Percentiles rank a stretch among this genome's conserved stretches.
phyloP scores from a whole-genome alignment of 805 yeast genomes.

The Candida argentea region DNA sequence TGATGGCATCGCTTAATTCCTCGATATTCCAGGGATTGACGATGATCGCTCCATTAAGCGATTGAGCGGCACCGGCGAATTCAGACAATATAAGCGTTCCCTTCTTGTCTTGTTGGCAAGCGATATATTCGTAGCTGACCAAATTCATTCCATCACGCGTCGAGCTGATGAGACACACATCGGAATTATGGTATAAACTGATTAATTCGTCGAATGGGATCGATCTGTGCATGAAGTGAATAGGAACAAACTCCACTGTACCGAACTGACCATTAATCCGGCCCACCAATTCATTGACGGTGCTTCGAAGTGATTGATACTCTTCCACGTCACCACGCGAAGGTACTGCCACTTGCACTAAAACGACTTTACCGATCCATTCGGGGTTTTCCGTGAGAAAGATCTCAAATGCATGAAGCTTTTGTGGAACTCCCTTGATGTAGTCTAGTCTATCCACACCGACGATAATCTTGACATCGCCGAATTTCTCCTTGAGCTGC shows the following conservation, averaged over 20 bases:
- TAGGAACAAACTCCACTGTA: conserved; percentile 94
- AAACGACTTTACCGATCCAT: conserved; percentile 94
- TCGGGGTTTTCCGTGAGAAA: conserved; percentile 90
- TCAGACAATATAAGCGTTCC: conserved; percentile 87
- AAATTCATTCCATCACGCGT: conserved; percentile 99
- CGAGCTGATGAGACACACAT: conserved; percentile 85
- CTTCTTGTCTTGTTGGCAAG: conserved; percentile 79
- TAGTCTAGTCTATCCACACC: conserved; percentile 96
- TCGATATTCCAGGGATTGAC: conserved; percentile 99
- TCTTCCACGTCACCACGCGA: conserved; percentile 97
- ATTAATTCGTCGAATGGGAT: conserved; percentile 87
- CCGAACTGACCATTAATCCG: conserved; percentile 95
- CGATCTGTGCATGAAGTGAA: conserved; percentile 90
- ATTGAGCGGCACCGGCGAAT: conserved; percentile 99
- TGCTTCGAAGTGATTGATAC: conserved; percentile 85
- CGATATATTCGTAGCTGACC: conserved; percentile 92
- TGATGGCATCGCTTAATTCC: conserved; percentile 76
- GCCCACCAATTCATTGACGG: conserved; percentile 93
- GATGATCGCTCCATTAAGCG: conserved; percentile 84
- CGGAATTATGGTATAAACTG: conserved; percentile 75
- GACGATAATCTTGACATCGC: conserved; percentile 78
- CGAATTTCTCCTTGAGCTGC: conserved; percentile 51
- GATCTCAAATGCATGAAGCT: conserved; percentile 90
- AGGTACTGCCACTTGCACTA: conserved; percentile 96
- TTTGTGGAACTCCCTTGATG: conserved; percentile 97